A percentile compares a stretch with the other conserved stretches of the same genome.
Conservation (phyloP, 768 basidiomycete species). For the Xanthoconium stramineum region DNA sequence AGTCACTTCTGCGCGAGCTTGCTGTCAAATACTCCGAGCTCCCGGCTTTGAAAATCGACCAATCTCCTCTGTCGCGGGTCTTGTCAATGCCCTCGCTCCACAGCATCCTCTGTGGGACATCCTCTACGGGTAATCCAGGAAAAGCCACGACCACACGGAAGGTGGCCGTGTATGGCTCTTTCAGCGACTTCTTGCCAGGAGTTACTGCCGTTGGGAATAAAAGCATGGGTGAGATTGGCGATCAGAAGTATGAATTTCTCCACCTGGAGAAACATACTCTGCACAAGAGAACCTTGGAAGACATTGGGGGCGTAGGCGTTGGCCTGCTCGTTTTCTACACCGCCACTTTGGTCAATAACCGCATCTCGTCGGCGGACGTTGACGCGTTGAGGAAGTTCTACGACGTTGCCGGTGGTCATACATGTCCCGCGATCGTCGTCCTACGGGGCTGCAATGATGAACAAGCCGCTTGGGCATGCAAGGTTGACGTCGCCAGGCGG, state of each 20-base stretch:
- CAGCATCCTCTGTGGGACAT: neutral
- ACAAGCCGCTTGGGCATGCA: neutral
- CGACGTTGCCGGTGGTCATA: neutral
- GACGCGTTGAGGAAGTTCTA: neutral
- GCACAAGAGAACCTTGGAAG: neutral
- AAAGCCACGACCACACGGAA: neutral
- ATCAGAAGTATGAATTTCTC: neutral
- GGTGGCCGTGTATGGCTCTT: neutral
- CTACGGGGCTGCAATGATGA: neutral
- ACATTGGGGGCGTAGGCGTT: neutral
- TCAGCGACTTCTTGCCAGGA: neutral
- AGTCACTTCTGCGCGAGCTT: neutral
- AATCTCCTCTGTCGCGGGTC: neutral
- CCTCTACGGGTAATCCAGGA: too few species aligned
- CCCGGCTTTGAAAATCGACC: neutral
- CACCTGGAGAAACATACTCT: neutral
- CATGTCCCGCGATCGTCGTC: neutral
- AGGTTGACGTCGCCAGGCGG: neutral
- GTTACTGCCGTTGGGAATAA: neutral
- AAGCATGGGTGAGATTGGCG: neutral
- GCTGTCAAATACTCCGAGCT: neutral
- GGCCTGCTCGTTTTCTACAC: neutral
- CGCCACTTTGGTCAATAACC: neutral
- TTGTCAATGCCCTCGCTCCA: neutral
- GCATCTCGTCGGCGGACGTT: neutral